Percentiles rank a stretch among this genome's conserved stretches.
These are phyloP conservation scores for Candida anglica DNA, from an alignment of 805 yeast genomes.

Conservation along the genomic window DNA sequence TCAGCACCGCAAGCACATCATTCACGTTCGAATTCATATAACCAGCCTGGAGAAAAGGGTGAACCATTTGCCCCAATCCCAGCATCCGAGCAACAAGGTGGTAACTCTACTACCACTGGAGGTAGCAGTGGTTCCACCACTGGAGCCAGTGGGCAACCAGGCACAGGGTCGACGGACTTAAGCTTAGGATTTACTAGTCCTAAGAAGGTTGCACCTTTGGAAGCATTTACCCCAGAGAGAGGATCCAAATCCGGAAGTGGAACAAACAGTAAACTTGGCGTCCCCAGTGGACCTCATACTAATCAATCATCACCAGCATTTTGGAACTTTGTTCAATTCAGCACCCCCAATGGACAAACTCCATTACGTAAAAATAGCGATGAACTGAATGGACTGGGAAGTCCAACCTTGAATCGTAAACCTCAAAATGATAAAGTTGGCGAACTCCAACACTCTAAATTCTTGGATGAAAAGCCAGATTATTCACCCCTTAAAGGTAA, in stretches of 20 bases:
- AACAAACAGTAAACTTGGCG: constrained; percentile 16
- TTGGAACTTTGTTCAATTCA: constrained; percentile 87
- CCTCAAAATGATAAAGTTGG: constrained; percentile 4
- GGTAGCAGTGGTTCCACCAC: constrained; percentile 1
- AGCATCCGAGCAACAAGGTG: too few relatives aligned
- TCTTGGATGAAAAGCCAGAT: constrained; percentile 11
- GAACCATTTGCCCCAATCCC: too few relatives aligned
- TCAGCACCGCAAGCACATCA: constrained; percentile 19
- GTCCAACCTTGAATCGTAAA: constrained; percentile 34
- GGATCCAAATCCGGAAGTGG: constrained; percentile 26
- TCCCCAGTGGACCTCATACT: constrained; percentile 31
- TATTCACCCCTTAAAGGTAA: constrained; percentile 14
- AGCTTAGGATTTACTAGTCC: constrained; percentile 39
- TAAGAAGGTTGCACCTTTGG: constrained; percentile 37
- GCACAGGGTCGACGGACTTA: constrained; percentile 19
- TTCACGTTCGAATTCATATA: constrained; percentile 27
- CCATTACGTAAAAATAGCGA: constrained; percentile 37
- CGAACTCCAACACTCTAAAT: too few relatives aligned
- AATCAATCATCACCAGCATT: constrained; percentile 80
- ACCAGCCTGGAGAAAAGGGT: too few relatives aligned
- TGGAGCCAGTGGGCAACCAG: constrained; percentile 1
- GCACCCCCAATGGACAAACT: constrained; percentile 43
- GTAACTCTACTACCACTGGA: constrained; percentile 3
- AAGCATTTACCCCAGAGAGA: constrained; percentile 43
- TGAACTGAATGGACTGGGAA: constrained; percentile 33